phyloP scores from a whole-genome alignment of 2,329 filamentous ascomycete genomes.

The Geosmithia flava region DNA sequence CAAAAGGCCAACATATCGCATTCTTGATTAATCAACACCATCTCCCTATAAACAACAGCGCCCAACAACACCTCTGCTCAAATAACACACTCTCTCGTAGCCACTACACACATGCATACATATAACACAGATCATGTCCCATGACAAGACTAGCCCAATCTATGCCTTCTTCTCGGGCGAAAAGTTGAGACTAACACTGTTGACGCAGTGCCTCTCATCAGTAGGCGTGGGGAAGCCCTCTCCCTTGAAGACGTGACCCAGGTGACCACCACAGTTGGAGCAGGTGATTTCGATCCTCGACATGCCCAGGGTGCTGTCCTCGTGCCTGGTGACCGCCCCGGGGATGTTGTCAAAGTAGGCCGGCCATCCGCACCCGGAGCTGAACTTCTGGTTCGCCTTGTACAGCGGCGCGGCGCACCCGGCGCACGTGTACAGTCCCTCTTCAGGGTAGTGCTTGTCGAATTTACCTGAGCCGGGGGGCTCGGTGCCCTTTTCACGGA shows the following conservation, averaged over 20 bases:
- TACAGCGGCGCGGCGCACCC: slow-evolving; percentile 83
- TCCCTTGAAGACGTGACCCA: slow-evolving; percentile 92
- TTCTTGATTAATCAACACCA: too few species aligned
- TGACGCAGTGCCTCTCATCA: slow-evolving; percentile 95
- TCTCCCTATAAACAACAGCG: too few species aligned
- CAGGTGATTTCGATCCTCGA: slow-evolving; percentile 85
- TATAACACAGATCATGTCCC: background rate
- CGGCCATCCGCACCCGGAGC: slow-evolving; percentile 92
- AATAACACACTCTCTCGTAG: too few species aligned
- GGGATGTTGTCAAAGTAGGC: slow-evolving; percentile 95
- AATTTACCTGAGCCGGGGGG: slow-evolving; percentile 67
- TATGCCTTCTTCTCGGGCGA: slow-evolving; percentile 39
- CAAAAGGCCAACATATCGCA: too few species aligned
- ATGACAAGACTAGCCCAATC: background rate
- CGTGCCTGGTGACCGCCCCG: slow-evolving; percentile 73
- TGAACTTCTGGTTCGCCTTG: slow-evolving; percentile 89
- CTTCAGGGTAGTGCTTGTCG: slow-evolving; percentile 68
- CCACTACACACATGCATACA: background rate
- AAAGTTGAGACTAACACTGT: slow-evolving; percentile 84
- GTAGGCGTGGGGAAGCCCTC: slow-evolving; percentile 77
- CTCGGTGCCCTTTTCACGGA: slow-evolving; percentile 89
- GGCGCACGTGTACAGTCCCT: slow-evolving; percentile 77
- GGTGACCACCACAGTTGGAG: slow-evolving; percentile 82
- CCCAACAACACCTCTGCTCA: too few species aligned
- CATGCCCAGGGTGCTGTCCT: slow-evolving; percentile 72